Evolutionary conservation across 495 filamentous ascomycete genomes (phyloP), one percentile per base, ranked within the genome.

Genomic region (Filosporella fistucella): DNA sequence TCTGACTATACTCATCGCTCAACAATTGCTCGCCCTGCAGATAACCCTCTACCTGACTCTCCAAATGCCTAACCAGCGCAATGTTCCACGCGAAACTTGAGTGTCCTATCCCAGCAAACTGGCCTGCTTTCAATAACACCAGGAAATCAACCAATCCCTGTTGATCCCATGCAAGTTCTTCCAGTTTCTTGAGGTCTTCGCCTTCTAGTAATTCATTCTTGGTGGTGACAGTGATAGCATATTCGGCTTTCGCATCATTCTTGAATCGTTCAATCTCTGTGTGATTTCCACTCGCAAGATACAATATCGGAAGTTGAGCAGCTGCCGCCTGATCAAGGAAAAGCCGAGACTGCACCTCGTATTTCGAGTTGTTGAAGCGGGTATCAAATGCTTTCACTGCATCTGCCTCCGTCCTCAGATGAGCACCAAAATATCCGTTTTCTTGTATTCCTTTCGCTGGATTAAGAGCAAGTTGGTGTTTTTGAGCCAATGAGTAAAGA

Each of bases 41-140:
- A 16, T 42, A 28, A n/a, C 34, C 37, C 17, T n/a, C 22, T 9
- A 26, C 24, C 18, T 49, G 24, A 23, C 46, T 33, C 23, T 37
- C 11, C 26, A 37, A 30, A 44, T 58, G 55, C 26, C 55, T 58
- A 37, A 43, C 47, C 36, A 58, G 37, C 16, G 55, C 55, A 11
- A 58, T 23, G 45, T 54, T 54, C 55, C 55, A 58, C n/a, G 51
- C 47, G 45, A 58, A 54, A 40, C 32, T 37, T 14, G 38, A 49
- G 25, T 58, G 55, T 12, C 46, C 51, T 23, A 54, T 32, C 6
- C 55, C 55, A 8, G 26, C 46, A 44, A 58, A 58, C 14, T 51
- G 41, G 17, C 36, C 36, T 4, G 43, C 42, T 33, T 51, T 54
- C 21, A 45, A 41, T 34, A 58, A 22, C 17, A 58, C 51, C 30